Percentiles rank a stretch among this genome's conserved stretches.
Conservation (phyloP, 2,329 filamentous ascomycete species). For the Aspergillus hortae region DNA sequence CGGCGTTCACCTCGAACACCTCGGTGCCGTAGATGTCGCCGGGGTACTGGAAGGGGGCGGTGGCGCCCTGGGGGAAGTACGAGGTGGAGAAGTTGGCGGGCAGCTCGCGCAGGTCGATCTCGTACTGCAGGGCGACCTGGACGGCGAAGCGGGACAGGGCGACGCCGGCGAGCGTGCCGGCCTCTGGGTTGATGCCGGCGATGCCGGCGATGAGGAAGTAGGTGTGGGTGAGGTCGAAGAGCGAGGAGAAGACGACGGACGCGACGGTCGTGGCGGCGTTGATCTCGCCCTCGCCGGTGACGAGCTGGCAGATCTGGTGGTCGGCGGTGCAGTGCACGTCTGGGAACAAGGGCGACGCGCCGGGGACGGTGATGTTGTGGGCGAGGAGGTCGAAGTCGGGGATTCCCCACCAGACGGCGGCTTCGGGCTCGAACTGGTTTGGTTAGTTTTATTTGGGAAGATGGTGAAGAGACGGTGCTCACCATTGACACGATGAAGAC, state of each 20-base stretch:
- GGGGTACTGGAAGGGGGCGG: conserved; percentile 56
- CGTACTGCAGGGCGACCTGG: conserved; percentile 72
- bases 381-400: conserved; percentile 55
- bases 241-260: conserved; percentile 58
- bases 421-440: conserved; percentile 59
- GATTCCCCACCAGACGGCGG: conserved; percentile 58
- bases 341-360: conserved; percentile 64
- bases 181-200: conserved; percentile 68
- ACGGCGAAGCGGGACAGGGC: conserved; percentile 67
- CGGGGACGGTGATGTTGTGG: conserved; percentile 57
- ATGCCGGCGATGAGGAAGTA: conserved; percentile 73
- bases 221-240: conserved; percentile 62
- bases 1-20: conserved; percentile 63
- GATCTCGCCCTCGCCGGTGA: conserved; percentile 68
- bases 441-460: neutral
- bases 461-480: neutral
- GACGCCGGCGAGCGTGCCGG: conserved; percentile 63
- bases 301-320: conserved; percentile 64
- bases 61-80: conserved; percentile 63
- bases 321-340: conserved; percentile 61
- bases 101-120: conserved; percentile 68
- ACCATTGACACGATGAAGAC: conserved; percentile 44
- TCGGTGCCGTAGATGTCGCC: conserved; percentile 63
- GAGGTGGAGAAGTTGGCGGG: conserved; percentile 63
- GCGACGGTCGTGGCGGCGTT: conserved; percentile 67